These are phyloP conservation scores for Heterobasidion occidentale DNA, from an alignment of 1,284 basidiomycete genomes.

Conservation along the genomic window DNA sequence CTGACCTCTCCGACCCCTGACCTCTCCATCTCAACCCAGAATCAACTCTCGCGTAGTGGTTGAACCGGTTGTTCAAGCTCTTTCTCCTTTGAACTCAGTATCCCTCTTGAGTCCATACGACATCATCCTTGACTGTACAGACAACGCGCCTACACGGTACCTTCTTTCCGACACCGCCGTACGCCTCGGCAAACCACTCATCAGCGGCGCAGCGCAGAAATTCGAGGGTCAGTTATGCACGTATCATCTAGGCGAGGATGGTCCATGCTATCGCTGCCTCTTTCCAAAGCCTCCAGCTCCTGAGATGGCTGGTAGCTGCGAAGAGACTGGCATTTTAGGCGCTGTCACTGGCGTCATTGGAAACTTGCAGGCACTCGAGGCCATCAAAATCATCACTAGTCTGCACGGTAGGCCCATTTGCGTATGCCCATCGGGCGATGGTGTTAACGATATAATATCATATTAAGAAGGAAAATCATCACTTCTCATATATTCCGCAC, in stretches of 20 bases:
- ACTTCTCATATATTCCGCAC: conserved; percentile 68
- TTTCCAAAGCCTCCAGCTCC: conserved; percentile 73
- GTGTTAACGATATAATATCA: neutral
- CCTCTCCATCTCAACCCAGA: conserved; percentile 28
- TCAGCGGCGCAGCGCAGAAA: conserved; percentile 90
- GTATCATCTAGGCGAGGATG: conserved; percentile 60
- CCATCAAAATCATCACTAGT: conserved; percentile 77
- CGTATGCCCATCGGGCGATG: no score
- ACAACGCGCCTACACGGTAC: conserved; percentile 90
- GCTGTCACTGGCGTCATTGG: conserved; percentile 89
- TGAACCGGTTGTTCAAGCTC: conserved; percentile 41
- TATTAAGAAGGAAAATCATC: conserved; percentile 47
- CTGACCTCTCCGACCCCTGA: conserved; percentile 2
- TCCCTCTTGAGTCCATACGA: conserved; percentile 57
- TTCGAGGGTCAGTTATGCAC: conserved; percentile 87
- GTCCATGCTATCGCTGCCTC: conserved; percentile 93
- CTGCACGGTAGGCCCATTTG: conserved; percentile 47
- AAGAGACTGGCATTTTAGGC: conserved; percentile 89
- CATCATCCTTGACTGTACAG: conserved; percentile 91
- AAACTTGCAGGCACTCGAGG: conserved; percentile 84
- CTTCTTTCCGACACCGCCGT: conserved; percentile 91
- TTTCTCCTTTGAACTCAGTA: conserved; percentile 57
- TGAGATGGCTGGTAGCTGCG: conserved; percentile 69
- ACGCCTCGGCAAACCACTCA: conserved; percentile 65
- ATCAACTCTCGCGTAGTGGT: conserved; percentile 63